Conservation (phyloP, 352 stramenopile genomes). For the Globisporangium carolinianum region DNA sequence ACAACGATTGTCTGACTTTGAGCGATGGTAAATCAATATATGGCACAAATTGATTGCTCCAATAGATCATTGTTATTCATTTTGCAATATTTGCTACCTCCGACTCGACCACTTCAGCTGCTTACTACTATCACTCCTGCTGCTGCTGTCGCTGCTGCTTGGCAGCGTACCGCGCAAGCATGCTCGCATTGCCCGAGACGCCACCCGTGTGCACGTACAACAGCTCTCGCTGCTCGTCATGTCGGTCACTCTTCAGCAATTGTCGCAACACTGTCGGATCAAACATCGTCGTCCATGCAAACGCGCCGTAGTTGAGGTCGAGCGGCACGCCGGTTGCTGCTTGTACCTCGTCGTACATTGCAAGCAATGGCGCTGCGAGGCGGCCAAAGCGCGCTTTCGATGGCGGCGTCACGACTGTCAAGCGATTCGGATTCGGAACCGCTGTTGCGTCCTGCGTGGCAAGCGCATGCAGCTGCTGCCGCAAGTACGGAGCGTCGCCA, state of each 20-base stretch:
- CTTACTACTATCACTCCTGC: not conserved
- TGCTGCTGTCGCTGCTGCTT: slow-evolving; percentile 15
- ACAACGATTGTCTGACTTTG: no score
- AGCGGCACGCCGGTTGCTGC: slow-evolving; percentile 57
- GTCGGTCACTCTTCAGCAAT: slow-evolving; percentile 11
- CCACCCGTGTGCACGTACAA: slow-evolving; percentile 81
- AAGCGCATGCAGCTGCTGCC: slow-evolving; percentile 44
- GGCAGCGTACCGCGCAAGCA: slow-evolving; percentile 51
- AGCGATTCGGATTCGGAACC: slow-evolving; percentile 8
- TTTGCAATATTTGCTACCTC: no score
- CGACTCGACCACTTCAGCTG: no score
- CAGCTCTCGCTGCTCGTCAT: slow-evolving; percentile 26
- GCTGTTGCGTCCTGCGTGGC: slow-evolving; percentile 16
- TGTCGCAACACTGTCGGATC: slow-evolving; percentile 26
- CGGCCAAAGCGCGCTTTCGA: slow-evolving; percentile 67
- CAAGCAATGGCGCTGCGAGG: slow-evolving; percentile 39
- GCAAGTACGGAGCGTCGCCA: slow-evolving; percentile 49
- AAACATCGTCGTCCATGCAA: slow-evolving; percentile 79
- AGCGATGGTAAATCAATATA: not conserved
- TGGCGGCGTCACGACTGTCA: slow-evolving; percentile 36
- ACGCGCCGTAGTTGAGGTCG: slow-evolving; percentile 69
- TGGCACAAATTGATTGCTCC: not conserved
- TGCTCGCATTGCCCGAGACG: slow-evolving; percentile 62
- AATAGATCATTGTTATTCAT: not conserved
- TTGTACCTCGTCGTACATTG: slow-evolving; percentile 57